Conservation (phyloP, 2,329 filamentous ascomycete species). For the Hymenoscyphus occultus region DNA sequence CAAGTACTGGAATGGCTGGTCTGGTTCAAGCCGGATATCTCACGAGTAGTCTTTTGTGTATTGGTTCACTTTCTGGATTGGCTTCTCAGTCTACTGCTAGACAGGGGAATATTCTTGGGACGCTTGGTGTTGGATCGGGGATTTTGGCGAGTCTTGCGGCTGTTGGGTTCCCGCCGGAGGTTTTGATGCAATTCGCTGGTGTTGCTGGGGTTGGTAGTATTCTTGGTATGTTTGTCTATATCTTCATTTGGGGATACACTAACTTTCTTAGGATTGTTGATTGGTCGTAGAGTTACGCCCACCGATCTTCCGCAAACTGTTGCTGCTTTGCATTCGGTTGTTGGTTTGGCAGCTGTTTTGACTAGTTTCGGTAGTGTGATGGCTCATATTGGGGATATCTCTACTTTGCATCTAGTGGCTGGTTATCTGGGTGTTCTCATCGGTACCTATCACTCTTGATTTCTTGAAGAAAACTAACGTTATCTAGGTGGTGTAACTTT, state of each 20-base stretch:
- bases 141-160: slow-evolving; percentile 80
- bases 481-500: slow-evolving; percentile 72
- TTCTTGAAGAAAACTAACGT: background rate
- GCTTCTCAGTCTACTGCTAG: slow-evolving; percentile 80
- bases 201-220: slow-evolving; percentile 71
- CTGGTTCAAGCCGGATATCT: slow-evolving; percentile 86
- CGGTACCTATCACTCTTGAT: slow-evolving; percentile 40
- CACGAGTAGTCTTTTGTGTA: slow-evolving; percentile 79
- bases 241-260: background rate
- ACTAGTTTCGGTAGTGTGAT: slow-evolving; percentile 88
- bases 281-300: slow-evolving; percentile 82
- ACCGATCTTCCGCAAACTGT: slow-evolving; percentile 88
- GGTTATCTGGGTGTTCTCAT: slow-evolving; percentile 86
- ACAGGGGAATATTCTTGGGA: slow-evolving; percentile 81
- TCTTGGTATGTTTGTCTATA: slow-evolving; percentile 43
- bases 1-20: slow-evolving; percentile 76
- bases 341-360: slow-evolving; percentile 82
- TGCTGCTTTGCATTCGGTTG: slow-evolving; percentile 83
- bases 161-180: slow-evolving; percentile 75
- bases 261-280: slow-evolving; percentile 56
- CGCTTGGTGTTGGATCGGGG: slow-evolving; percentile 79
- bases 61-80: slow-evolving; percentile 77
- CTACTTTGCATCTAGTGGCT: slow-evolving; percentile 79
- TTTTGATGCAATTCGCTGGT: slow-evolving; percentile 74
- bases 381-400: slow-evolving; percentile 65